A percentile compares a stretch with the other conserved stretches of the same genome.
Evolutionary conservation across 108 stramenopile species (phyloP).

Genomic region (Cylindrotheca closterium): DNA sequence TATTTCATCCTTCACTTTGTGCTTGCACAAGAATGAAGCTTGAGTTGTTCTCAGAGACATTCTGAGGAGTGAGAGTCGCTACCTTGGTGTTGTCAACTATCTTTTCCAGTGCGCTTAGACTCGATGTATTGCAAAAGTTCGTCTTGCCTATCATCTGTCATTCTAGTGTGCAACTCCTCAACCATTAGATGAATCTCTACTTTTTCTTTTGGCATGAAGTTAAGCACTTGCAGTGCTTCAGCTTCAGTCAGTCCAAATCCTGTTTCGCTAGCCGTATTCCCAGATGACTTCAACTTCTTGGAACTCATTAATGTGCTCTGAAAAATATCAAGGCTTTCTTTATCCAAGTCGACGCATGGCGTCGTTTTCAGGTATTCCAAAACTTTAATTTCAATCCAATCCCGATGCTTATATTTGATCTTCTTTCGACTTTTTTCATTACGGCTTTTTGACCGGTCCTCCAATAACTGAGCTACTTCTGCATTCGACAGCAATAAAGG

Average conservation of each 20-base stretch:
- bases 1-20: too few species aligned
- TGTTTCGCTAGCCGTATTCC: conserved; percentile 5
- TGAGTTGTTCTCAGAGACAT: too few species aligned
- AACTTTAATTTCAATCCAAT: conserved; percentile 78
- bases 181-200: conserved; percentile 84
- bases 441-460: conserved; percentile 26
- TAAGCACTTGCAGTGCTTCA: conserved; percentile 77
- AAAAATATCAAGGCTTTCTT: conserved; percentile 29
- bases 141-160: conserved; percentile 58
- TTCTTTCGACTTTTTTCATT: conserved; percentile 19
- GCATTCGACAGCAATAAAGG: conserved; percentile 65
- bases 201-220: conserved; percentile 76
- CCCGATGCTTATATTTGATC: conserved; percentile 52
- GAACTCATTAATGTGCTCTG: conserved; percentile 11
- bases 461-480: conserved; percentile 58
- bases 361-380: conserved; percentile 60
- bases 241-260: conserved; percentile 71
- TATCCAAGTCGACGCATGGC: conserved; percentile 49
- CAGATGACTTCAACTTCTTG: conserved; percentile 10
- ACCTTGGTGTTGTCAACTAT: too few species aligned
- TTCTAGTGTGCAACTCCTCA: conserved; percentile 64
- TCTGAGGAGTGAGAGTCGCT: too few species aligned
- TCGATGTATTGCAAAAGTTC: conserved; percentile 56
- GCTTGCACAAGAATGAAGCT: too few species aligned
- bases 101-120: too few species aligned